Conservation (phyloP, 768 basidiomycete genomes). For the Naganishia vishniacii region DNA sequence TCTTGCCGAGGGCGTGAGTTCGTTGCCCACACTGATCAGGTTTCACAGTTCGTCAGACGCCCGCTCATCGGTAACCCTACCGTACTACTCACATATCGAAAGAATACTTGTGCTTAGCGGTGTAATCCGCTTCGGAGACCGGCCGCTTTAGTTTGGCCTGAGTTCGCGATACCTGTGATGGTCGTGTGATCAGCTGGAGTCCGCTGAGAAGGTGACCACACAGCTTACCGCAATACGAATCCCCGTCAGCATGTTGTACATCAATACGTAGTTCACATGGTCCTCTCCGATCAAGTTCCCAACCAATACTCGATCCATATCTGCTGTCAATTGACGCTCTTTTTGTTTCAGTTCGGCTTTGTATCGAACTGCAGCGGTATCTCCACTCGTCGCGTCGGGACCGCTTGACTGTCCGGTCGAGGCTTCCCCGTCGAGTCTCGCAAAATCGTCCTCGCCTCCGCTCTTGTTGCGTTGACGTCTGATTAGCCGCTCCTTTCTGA, state of each 20-base stretch:
- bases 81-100: constrained; percentile 79
- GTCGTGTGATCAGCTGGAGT: constrained; percentile 25
- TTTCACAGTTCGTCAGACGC: background rate
- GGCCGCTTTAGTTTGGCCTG: constrained; percentile 88
- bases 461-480: constrained; percentile 56
- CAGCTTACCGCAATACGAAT: constrained; percentile 80
- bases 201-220: background rate
- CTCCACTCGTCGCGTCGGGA: constrained; percentile 18
- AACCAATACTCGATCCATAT: constrained; percentile 53
- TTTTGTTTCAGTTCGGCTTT: constrained; percentile 30
- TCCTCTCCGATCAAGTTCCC: constrained; percentile 97
- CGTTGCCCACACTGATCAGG: constrained; percentile 74
- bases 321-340: constrained; percentile 28
- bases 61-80: background rate
- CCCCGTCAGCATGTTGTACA: constrained; percentile 99
- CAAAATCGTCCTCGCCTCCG: constrained; percentile 17
- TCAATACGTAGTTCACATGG: constrained; percentile 96
- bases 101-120: constrained; percentile 83
- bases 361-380: background rate
- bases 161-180: constrained; percentile 75
- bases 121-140: constrained; percentile 78
- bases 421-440: background rate
- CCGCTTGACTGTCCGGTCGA: background rate
- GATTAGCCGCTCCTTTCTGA: constrained; percentile 67
- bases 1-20: constrained; percentile 91